Base-by-base conservation (phyloP, 129 eudicot genomes). In the Saposhnikovia divaricata region DNA sequence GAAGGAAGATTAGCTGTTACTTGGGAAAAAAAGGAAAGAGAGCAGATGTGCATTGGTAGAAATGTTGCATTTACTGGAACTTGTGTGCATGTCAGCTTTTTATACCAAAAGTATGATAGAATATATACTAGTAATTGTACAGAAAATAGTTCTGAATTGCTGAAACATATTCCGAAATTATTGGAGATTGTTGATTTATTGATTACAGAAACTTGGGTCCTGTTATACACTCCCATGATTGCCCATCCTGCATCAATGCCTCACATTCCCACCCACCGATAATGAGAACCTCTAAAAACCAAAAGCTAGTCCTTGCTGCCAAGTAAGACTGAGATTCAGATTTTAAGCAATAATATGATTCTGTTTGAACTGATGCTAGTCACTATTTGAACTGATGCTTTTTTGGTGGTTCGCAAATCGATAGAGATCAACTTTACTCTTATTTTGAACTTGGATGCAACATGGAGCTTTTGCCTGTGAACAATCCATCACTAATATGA, bases 401-500 rank as follows among this genome's bases (percentile, higher is more conserved):
- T 47, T 45, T 40, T 61, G 6, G 12, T 40, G 18, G 25, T 76
- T 34, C 27, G 1, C 38, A 16, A 19, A 76, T 44, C 48, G 25
- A 21, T 57, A 23, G 38, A 39, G 59, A 7, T 39, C 9, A 34
- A 12, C 53, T 59, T 38, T 42, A 63, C 34, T 44, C 28, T n/a
- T 63, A 38, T 78, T 44, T 2, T 11, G 78, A 80, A 55, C 39
- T 18, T 72, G 76, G 9, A 16, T 46, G 66, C 48, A 7, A 25
- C 55, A 27, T 31, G 7, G 31, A 68, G 70, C 31, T 38, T 76
- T 11, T 72, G 16, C 11, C 3, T 10, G 6, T 21, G 21, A 51
- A 9, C 7, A 7, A 53, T 48, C 57, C 4, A 9, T 66, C 76
- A 73, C 80, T 85, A 66, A 84, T 65, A 9, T 50, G 63, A 53